Conservation (phyloP, 2,329 filamentous ascomycete genomes). For the Verticillium tricorpus region DNA sequence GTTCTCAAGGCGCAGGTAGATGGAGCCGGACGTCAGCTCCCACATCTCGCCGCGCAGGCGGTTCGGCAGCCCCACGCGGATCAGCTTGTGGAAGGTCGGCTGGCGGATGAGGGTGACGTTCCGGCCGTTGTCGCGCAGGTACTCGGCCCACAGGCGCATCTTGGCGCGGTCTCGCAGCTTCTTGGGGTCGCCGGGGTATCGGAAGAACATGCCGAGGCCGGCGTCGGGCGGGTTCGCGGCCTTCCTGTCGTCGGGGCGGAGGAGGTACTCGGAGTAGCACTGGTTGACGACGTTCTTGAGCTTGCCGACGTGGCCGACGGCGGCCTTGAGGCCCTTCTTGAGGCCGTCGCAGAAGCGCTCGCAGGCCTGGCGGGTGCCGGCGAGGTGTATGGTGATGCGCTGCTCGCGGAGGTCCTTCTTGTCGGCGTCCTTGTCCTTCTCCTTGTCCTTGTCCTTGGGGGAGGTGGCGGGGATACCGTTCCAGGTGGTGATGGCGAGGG, state of each 20-base stretch:
- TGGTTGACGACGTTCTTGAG: constrained; percentile 75
- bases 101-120: constrained; percentile 91
- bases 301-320: constrained; percentile 82
- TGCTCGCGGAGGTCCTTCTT: constrained; percentile 57
- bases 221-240: constrained; percentile 74
- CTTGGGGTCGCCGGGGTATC: constrained; percentile 90
- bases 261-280: constrained; percentile 87
- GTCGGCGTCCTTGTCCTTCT: constrained; percentile 33
- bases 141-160: constrained; percentile 96
- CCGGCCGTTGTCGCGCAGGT: constrained; percentile 89
- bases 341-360: constrained; percentile 95
- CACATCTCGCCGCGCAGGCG: constrained; percentile 89
- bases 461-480: constrained; percentile 63
- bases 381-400: constrained; percentile 86
- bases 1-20: constrained; percentile 82
- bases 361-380: constrained; percentile 81
- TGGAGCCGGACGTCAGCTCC: constrained; percentile 89
- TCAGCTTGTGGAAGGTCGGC: constrained; percentile 95
- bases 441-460: constrained; percentile 44
- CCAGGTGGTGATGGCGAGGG: constrained; percentile 92
- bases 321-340: constrained; percentile 82
- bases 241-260: constrained; percentile 60
- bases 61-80: constrained; percentile 91
- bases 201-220: constrained; percentile 85
- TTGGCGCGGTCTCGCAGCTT: constrained; percentile 94